These are phyloP conservation scores for Pseudopithomyces maydicus DNA, from an alignment of 2,329 filamentous ascomycete genomes.

Conservation along the genomic window DNA sequence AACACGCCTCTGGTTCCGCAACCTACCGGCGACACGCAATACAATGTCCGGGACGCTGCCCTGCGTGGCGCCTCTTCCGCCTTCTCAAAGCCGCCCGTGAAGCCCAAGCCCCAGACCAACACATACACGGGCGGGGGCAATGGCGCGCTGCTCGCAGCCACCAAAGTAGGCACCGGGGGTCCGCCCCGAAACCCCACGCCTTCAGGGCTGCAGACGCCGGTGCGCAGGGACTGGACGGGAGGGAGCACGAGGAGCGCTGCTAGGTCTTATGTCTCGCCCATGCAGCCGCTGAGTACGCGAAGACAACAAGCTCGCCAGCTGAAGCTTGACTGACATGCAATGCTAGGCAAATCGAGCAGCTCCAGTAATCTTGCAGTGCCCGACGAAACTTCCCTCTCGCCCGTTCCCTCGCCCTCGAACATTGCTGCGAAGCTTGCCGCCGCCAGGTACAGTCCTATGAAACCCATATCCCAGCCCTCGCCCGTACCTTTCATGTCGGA, in stretches of 20 bases:
- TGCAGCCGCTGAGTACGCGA: slow-evolving; percentile 20
- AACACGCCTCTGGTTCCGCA: slow-evolving; percentile 34
- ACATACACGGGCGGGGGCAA: slow-evolving; percentile 47
- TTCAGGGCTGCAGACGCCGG: slow-evolving; percentile 21
- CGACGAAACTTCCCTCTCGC: slow-evolving; percentile 26
- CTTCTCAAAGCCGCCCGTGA: slow-evolving; percentile 52
- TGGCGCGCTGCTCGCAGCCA: slow-evolving; percentile 54
- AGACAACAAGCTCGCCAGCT: background rate
- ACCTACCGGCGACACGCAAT: slow-evolving; percentile 40
- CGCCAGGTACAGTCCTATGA: slow-evolving; percentile 61
- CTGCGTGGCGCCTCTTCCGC: slow-evolving; percentile 55
- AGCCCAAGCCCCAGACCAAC: slow-evolving; percentile 46
- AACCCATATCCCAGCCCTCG: slow-evolving; percentile 23
- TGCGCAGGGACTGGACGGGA: slow-evolving; percentile 38
- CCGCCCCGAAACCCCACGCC: slow-evolving; percentile 18
- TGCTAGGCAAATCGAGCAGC: slow-evolving; percentile 33
- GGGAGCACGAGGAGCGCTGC: slow-evolving; percentile 28
- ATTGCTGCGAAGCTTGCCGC: slow-evolving; percentile 68
- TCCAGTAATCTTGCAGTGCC: slow-evolving; percentile 38
- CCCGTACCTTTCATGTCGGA: slow-evolving; percentile 23
- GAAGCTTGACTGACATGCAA: slow-evolving; percentile 14
- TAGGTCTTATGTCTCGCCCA: slow-evolving; percentile 30
- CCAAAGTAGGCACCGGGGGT: slow-evolving; percentile 44
- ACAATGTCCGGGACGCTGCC: slow-evolving; percentile 51
- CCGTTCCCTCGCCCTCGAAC: slow-evolving; percentile 61